These are phyloP conservation scores for Globisporangium spiculum DNA, from an alignment of 352 stramenopile genomes.

Conservation along the genomic window DNA sequence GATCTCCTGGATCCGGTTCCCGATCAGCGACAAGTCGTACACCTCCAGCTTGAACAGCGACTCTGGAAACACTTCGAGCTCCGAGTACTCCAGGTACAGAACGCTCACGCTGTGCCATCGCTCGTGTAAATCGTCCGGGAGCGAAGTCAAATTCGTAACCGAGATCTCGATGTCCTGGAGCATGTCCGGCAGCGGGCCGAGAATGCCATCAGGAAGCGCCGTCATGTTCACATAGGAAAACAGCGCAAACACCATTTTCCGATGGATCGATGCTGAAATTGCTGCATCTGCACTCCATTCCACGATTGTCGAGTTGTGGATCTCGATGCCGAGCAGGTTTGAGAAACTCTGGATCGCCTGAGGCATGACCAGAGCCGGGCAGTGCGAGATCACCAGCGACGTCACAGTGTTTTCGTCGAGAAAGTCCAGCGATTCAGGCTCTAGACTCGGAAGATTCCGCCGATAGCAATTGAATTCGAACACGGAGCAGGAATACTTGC, in stretches of 20 bases:
- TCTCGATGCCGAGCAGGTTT: slow-evolving; percentile 32
- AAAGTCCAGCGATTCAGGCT: slow-evolving; percentile 6
- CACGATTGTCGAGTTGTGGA: slow-evolving; percentile 33
- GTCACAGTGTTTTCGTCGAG: slow-evolving; percentile 19
- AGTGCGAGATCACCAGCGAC: slow-evolving; percentile 28
- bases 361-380: slow-evolving; percentile 19
- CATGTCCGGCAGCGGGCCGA: slow-evolving; percentile 16
- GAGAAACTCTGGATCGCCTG: slow-evolving; percentile 19
- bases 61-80: slow-evolving; percentile 12
- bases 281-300: slow-evolving; percentile 22
- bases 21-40: slow-evolving; percentile 18
- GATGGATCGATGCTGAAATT: slow-evolving; percentile 18
- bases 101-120: slow-evolving; percentile 20
- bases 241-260: slow-evolving; percentile 22
- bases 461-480: slow-evolving; percentile 27
- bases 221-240: slow-evolving; percentile 33
- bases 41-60: slow-evolving; percentile 9
- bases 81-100: slow-evolving; percentile 24
- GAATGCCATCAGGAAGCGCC: slow-evolving; percentile 18
- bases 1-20: slow-evolving; percentile 9
- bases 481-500: slow-evolving; percentile 26
- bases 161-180: slow-evolving; percentile 30
- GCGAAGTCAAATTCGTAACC: slow-evolving; percentile 20
- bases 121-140: slow-evolving; percentile 18
- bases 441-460: slow-evolving; percentile 4